Evolutionary conservation across 345 rosid genomes (phyloP).

Genomic region (Hypericum perforatum): DNA sequence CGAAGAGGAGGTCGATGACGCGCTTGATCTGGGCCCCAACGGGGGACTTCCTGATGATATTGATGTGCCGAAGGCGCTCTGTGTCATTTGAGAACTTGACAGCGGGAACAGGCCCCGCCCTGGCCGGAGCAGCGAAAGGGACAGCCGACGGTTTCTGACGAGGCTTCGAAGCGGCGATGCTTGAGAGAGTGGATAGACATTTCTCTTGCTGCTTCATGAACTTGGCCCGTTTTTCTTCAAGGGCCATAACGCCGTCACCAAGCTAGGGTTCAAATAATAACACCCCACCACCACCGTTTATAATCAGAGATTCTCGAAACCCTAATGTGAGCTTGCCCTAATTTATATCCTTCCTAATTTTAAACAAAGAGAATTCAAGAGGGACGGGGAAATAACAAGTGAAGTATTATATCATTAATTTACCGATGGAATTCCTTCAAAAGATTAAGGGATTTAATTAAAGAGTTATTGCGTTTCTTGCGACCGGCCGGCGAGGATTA

Average conservation of each 20-base stretch:
- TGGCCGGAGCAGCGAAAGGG: conserved; percentile 22
- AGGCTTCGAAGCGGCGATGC: conserved; percentile 40
- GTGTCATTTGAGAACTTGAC: conserved; percentile 70
- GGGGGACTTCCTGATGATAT: conserved; percentile 55
- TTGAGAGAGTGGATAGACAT: conserved; percentile 52
- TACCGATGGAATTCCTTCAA: no score
- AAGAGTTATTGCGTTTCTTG: no score
- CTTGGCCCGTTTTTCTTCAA: conserved; percentile 47
- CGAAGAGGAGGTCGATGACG: conserved; percentile 57
- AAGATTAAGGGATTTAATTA: no score
- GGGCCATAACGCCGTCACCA: conserved; percentile 28
- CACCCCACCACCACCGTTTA: no score
- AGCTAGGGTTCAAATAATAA: no score
- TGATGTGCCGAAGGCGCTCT: conserved; percentile 51
- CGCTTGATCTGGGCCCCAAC: conserved; percentile 91
- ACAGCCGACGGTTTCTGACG: conserved; percentile 14
- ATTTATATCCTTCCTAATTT: no score
- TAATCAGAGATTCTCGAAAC: no score
- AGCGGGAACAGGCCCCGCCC: conserved; percentile 33
- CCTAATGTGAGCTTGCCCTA: no score
- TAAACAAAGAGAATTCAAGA: no score
- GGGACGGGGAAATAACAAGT: no score
- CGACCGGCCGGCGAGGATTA: no score
- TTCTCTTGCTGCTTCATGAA: conserved; percentile 75
- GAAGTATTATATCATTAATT: no score